Percentiles rank a stretch among this genome's conserved stretches.
These are phyloP conservation scores for Catenaria anguillulae DNA, from an alignment of 371 early-diverging fungal species.

Conservation along the genomic window DNA sequence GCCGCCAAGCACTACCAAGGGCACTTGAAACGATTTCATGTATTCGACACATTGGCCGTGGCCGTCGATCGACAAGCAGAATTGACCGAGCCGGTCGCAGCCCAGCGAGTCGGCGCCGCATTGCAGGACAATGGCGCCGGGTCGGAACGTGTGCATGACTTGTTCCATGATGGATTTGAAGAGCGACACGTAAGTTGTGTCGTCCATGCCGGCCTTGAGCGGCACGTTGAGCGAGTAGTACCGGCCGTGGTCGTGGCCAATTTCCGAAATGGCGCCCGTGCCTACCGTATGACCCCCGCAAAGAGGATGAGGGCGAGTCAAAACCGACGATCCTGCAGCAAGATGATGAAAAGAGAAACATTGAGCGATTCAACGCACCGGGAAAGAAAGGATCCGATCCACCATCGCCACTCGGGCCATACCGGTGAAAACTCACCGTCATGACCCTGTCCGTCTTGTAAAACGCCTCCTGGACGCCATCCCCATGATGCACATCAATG, in stretches of 20 bases:
- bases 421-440: conserved; percentile 98
- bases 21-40: conserved; percentile 83
- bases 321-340: not conserved
- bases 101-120: conserved; percentile 99
- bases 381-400: conserved; percentile 82
- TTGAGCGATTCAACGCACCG: conserved; percentile 65
- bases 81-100: conserved; percentile 97
- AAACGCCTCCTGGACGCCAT: conserved; percentile 99
- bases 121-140: conserved; percentile 95
- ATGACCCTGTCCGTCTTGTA: conserved; percentile 98
- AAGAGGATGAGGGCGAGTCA: not conserved
- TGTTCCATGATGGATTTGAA: conserved; percentile 81
- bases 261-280: conserved; percentile 31
- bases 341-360: conserved; percentile 43
- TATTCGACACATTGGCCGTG: conserved; percentile 92
- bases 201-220: conserved; percentile 93
- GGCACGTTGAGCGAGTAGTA: conserved; percentile 96
- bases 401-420: conserved; percentile 34
- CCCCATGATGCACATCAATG: conserved; percentile 99
- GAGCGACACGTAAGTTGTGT: conserved; percentile 73
- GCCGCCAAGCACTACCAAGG: conserved; percentile 92
- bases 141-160: conserved; percentile 88
- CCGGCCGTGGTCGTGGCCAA: conserved; percentile 74
- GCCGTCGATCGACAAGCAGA: conserved; percentile 85
- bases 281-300: not conserved